phyloP scores from a whole-genome alignment of 192 early-diverging fungal genomes.

The Podila epigama region DNA sequence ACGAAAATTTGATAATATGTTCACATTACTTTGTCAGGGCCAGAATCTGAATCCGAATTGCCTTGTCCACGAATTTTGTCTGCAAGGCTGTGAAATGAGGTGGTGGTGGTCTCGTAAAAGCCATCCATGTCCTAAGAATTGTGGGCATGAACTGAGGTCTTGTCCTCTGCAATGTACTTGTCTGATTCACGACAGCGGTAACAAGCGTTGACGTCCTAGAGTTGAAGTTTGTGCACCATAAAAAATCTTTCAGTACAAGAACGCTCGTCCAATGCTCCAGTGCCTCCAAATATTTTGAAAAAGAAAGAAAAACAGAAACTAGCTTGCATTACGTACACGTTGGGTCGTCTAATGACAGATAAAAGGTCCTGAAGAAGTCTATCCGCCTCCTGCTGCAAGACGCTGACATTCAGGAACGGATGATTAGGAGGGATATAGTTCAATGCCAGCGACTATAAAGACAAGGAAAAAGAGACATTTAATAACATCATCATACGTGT shows the following conservation, averaged over 20 bases:
- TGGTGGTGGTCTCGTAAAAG: conserved; percentile 16
- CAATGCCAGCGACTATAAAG: conserved; percentile 6
- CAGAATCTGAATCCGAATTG: conserved; percentile 41
- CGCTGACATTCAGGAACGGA: conserved; percentile 18
- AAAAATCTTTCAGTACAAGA: not conserved
- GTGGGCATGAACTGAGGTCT: conserved; percentile 42
- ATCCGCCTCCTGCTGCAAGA: conserved; percentile 30
- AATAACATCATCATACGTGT: not conserved
- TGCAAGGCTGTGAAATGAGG: conserved; percentile 27
- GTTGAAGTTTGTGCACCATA: not conserved
- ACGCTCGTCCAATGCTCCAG: too few relatives aligned
- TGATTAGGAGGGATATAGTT: conserved; percentile 24
- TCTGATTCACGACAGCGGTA: conserved; percentile 40
- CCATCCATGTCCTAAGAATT: conserved; percentile 23
- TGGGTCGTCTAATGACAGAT: conserved; percentile 20
- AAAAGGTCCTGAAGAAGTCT: conserved; percentile 28
- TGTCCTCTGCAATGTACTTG: conserved; percentile 32
- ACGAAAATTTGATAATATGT: not conserved
- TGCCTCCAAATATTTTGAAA: not conserved
- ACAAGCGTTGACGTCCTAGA: conserved; percentile 38
- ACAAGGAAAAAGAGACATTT: not conserved
- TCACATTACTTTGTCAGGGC: conserved; percentile 21
- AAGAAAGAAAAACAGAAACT: not conserved
- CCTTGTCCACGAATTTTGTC: conserved; percentile 32
- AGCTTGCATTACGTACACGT: conserved; percentile 15